Evolutionary conservation across 192 early-diverging fungal species (phyloP).

Genomic region (Entophlyctis helioformis): DNA sequence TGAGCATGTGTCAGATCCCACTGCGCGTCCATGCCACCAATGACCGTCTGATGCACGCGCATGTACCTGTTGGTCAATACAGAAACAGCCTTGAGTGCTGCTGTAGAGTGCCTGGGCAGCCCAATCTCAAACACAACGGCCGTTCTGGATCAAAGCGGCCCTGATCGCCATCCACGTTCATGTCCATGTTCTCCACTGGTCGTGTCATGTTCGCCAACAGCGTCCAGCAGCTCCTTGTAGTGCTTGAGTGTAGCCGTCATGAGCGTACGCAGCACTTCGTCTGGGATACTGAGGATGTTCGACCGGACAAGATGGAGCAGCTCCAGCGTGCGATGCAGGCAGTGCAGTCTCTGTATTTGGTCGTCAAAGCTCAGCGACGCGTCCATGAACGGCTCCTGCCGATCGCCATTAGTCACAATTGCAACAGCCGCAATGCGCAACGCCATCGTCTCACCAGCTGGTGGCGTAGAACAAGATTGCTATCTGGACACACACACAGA

Average conservation of each 20-base stretch:
- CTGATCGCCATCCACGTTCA: too few relatives aligned
- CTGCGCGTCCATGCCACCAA: too few relatives aligned
- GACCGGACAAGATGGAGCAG: conserved; percentile 9
- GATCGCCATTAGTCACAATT: neutral
- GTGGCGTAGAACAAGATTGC: neutral
- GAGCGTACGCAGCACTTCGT: conserved; percentile 8
- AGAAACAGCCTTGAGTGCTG: too few relatives aligned
- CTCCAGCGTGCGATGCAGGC: conserved; percentile 16
- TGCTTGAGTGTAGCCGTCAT: conserved; percentile 7
- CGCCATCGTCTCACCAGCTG: conserved; percentile 1
- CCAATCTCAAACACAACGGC: too few relatives aligned
- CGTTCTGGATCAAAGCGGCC: too few relatives aligned
- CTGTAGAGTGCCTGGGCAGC: too few relatives aligned
- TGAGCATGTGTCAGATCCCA: too few relatives aligned
- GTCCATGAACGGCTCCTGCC: conserved; percentile 14
- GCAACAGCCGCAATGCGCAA: neutral
- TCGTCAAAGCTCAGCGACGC: conserved; percentile 11
- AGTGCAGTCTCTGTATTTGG: conserved; percentile 9
- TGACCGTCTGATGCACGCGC: too few relatives aligned
- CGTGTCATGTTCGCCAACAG: neutral
- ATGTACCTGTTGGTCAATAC: too few relatives aligned
- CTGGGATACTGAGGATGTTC: conserved; percentile 13
- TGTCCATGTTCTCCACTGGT: too few relatives aligned
- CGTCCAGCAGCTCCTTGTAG: conserved; percentile 1
- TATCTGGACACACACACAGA: neutral